Conservation (phyloP, 139 green algal species). For the Coccomyxa sp. region DNA sequence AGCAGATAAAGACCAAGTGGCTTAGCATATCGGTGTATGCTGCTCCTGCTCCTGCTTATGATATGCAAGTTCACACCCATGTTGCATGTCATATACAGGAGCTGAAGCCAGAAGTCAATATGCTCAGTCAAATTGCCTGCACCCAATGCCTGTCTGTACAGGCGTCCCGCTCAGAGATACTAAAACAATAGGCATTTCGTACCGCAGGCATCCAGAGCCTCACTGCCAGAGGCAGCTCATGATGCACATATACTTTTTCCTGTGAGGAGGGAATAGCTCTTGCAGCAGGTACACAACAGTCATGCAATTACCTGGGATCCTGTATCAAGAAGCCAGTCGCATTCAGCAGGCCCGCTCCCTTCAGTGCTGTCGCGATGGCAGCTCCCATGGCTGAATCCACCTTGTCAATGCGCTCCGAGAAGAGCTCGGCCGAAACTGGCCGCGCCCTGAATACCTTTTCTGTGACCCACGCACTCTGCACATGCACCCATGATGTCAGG, state of each 20-base stretch:
- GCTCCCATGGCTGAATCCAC: conserved; percentile 11
- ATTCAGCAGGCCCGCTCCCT: conserved; percentile 9
- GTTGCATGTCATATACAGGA: too few species aligned
- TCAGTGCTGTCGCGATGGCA: conserved; percentile 14
- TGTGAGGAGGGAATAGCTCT: too few species aligned
- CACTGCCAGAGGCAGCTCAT: not conserved
- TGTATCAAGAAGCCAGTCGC: conserved; percentile 1
- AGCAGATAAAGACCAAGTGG: too few species aligned
- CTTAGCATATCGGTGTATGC: too few species aligned
- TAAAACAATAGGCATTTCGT: too few species aligned
- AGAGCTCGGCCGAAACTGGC: conserved; percentile 23
- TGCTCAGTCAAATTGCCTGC: not conserved
- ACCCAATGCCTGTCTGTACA: too few species aligned
- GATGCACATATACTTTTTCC: not conserved
- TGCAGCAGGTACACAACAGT: too few species aligned
- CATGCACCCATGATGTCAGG: not conserved
- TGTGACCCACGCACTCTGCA: conserved; percentile 11
- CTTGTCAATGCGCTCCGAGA: conserved; percentile 13
- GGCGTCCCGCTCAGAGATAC: too few species aligned
- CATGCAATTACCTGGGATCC: conserved; percentile 30
- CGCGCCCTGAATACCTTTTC: conserved; percentile 25
- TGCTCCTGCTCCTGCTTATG: too few species aligned
- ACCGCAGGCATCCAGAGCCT: not conserved
- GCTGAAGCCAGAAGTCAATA: too few species aligned
- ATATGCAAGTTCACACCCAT: too few species aligned